Conservation (phyloP, 2,329 filamentous ascomycete species). For the Chrysoporthe austroafricana region DNA sequence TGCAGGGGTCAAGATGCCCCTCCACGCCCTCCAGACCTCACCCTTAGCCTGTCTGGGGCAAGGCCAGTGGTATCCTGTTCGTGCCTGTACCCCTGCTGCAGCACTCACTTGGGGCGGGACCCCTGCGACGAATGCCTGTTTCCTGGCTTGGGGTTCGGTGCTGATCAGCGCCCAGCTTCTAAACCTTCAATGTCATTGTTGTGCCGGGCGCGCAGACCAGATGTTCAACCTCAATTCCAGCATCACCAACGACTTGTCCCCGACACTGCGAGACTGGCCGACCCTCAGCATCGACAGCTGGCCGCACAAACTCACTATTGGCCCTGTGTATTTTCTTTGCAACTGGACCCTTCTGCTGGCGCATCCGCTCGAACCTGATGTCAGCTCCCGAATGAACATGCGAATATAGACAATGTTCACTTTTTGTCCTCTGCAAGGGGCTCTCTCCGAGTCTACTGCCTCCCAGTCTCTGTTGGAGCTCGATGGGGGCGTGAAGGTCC, state of each 20-base stretch:
- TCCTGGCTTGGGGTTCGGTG: neutral
- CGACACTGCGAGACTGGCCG: neutral
- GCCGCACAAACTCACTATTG: too few relatives aligned
- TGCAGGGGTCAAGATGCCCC: slow-evolving; percentile 5
- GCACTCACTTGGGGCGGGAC: neutral
- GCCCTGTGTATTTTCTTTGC: neutral
- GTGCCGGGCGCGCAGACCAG: slow-evolving; percentile 1
- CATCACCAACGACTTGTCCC: neutral
- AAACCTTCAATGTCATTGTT: neutral
- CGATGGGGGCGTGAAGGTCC: slow-evolving; percentile 92
- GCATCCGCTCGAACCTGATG: neutral
- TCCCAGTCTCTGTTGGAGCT: slow-evolving; percentile 96
- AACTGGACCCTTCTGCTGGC: neutral
- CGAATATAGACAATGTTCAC: slow-evolving; percentile 74
- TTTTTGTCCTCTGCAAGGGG: slow-evolving; percentile 89
- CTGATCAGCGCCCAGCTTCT: slow-evolving; percentile 5
- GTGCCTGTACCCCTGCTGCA: neutral
- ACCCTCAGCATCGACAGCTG: neutral
- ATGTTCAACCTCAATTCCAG: neutral
- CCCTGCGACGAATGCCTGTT: neutral
- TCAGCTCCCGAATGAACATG: slow-evolving; percentile 20
- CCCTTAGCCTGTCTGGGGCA: neutral
- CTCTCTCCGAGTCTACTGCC: slow-evolving; percentile 82
- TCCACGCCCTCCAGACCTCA: neutral
- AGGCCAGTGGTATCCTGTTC: neutral